Percentiles rank a stretch among this genome's conserved stretches.
phyloP scores from a whole-genome alignment of 345 rosid genomes.

The Eucalyptus curtisii region DNA sequence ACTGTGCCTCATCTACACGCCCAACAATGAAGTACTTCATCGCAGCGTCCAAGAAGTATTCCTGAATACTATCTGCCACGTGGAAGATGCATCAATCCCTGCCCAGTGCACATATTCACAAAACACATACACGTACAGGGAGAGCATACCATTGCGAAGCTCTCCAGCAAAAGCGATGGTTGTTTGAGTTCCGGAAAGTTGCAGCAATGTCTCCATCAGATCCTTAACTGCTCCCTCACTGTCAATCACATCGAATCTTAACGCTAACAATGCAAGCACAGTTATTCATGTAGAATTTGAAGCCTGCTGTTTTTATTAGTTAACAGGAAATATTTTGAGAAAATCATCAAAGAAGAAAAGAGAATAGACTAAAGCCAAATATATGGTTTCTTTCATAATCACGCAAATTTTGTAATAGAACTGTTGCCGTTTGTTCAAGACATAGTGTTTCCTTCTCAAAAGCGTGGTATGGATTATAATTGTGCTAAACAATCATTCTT shows the following conservation, averaged over 20 bases:
- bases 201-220: constrained; percentile 53
- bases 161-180: constrained; percentile 72
- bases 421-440: not conserved
- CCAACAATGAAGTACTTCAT: constrained; percentile 54
- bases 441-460: not conserved
- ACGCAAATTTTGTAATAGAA: not conserved
- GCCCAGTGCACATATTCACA: not conserved
- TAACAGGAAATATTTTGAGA: not conserved
- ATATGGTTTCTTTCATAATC: not conserved
- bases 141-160: constrained; percentile 51
- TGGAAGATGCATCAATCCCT: not conserved
- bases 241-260: constrained; percentile 85
- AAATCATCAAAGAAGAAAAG: not conserved
- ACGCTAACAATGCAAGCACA: constrained; percentile 15
- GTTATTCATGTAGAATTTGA: not conserved
- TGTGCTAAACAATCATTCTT: not conserved
- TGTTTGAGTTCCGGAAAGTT: constrained; percentile 52
- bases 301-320: not conserved
- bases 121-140: not conserved
- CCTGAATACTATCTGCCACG: constrained; percentile 60
- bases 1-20: constrained; percentile 56
- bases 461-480: not conserved
- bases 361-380: not conserved
- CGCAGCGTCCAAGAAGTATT: constrained; percentile 70
- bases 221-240: constrained; percentile 80